phyloP scores from a whole-genome alignment of 2,329 filamentous ascomycete species.

The Exophiala lecanii-corni region DNA sequence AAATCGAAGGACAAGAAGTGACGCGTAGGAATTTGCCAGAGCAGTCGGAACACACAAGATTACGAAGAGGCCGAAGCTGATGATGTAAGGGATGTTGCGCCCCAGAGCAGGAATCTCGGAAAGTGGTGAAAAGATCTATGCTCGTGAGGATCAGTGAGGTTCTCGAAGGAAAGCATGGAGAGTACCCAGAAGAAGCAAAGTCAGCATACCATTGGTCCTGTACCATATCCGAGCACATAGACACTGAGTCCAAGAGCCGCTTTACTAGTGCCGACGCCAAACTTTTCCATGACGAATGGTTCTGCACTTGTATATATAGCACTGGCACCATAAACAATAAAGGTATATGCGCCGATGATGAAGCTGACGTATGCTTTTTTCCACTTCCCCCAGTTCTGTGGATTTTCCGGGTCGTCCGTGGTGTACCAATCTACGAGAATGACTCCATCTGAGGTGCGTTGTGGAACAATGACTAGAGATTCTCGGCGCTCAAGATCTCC shows the following conservation, averaged over 20 bases:
- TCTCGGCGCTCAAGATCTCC: slow-evolving; percentile 27
- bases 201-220: slow-evolving; percentile 37
- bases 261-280: slow-evolving; percentile 29
- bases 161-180: not conserved
- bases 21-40: slow-evolving; percentile 58
- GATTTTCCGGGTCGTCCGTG: slow-evolving; percentile 53
- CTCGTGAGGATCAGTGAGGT: slow-evolving; percentile 4
- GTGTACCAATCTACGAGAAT: slow-evolving; percentile 38
- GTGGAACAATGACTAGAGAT: slow-evolving; percentile 31
- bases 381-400: slow-evolving; percentile 35
- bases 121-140: slow-evolving; percentile 58
- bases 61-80: slow-evolving; percentile 65
- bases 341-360: slow-evolving; percentile 31
- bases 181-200: not conserved
- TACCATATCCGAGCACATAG: slow-evolving; percentile 43
- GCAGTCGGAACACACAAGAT: slow-evolving; percentile 63
- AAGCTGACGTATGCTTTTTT: slow-evolving; percentile 28
- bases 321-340: slow-evolving; percentile 35
- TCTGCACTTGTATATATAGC: slow-evolving; percentile 32
- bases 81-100: slow-evolving; percentile 63
- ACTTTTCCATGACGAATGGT: slow-evolving; percentile 26
- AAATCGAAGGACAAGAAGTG: slow-evolving; percentile 61
- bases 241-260: slow-evolving; percentile 33
- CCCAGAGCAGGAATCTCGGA: slow-evolving; percentile 64
- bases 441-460: slow-evolving; percentile 34